Percentiles rank a stretch among this genome's conserved stretches.
Evolutionary conservation across 169 alveolate species (phyloP).

Genomic region (Cryptosporidium sp.): DNA sequence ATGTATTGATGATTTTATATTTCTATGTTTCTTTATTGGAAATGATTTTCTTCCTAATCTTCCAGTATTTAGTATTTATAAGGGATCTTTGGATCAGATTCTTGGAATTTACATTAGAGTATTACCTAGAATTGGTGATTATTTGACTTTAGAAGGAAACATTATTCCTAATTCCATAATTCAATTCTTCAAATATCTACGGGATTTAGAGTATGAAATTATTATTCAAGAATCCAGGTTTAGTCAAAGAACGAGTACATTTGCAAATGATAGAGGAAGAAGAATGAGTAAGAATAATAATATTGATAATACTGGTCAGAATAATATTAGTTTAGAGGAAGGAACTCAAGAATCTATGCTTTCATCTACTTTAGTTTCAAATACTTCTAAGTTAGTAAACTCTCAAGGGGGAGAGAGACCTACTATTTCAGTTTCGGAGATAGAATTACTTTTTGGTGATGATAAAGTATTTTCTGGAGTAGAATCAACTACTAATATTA

Average conservation of each 20-base stretch:
- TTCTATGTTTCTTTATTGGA: constrained; percentile 96
- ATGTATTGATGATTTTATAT: constrained; percentile 95
- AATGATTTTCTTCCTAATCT: constrained; percentile 97
- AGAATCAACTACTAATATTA: not conserved
- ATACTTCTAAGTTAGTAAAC: not conserved
- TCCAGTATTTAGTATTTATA: constrained; percentile 93
- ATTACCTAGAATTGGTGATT: constrained; percentile 90
- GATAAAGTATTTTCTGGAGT: not conserved
- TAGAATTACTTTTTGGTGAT: constrained; percentile 13
- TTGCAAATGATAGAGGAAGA: not conserved
- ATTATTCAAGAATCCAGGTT: constrained; percentile 44
- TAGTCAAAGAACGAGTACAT: not conserved
- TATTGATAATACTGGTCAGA: not conserved
- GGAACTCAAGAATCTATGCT: not conserved
- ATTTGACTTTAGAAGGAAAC: constrained; percentile 90
- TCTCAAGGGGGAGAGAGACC: not conserved
- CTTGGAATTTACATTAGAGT: constrained; percentile 91
- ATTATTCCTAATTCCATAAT: constrained; percentile 78
- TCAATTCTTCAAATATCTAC: constrained; percentile 25
- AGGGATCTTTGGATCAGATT: constrained; percentile 97
- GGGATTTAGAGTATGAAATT: constrained; percentile 53
- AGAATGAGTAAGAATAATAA: not conserved
- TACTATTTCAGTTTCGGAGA: constrained; percentile 2
- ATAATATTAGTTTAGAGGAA: not conserved
- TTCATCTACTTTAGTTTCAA: not conserved